Evolutionary conservation across 192 early-diverging fungal species (phyloP).

Genomic region (Piromyces finnis): DNA sequence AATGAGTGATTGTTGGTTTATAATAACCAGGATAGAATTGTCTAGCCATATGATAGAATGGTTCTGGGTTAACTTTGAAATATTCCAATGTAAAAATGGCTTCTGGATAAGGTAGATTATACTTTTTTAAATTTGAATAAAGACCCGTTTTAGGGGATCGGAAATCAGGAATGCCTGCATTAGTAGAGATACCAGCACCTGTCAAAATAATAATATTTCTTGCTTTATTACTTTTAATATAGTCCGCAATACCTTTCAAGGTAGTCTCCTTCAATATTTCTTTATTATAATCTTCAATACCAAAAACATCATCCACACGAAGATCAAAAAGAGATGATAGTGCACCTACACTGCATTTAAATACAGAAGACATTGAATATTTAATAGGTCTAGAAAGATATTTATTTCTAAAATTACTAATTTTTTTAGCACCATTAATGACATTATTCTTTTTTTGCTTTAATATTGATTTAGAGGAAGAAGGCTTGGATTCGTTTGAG

Average conservation of each 20-base stretch:
- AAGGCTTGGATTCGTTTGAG: too few species aligned
- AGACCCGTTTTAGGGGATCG: slow-evolving; percentile 79
- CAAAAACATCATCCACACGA: neutral
- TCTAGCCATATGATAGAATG: slow-evolving; percentile 74
- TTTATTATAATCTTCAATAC: neutral
- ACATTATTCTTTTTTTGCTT: too few species aligned
- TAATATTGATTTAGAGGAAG: too few species aligned
- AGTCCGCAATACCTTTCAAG: neutral
- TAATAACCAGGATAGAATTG: slow-evolving; percentile 65
- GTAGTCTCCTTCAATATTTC: neutral
- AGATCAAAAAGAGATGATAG: neutral
- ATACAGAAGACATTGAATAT: neutral
- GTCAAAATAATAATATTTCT: neutral
- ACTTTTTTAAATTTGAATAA: slow-evolving; percentile 77
- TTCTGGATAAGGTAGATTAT: slow-evolving; percentile 80
- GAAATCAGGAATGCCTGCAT: slow-evolving; percentile 76
- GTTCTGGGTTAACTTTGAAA: slow-evolving; percentile 39
- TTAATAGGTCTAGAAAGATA: neutral
- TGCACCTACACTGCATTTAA: neutral
- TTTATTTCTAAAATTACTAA: neutral
- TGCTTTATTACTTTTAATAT: neutral
- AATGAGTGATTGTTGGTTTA: slow-evolving; percentile 68
- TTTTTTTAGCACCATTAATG: neutral
- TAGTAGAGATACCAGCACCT: slow-evolving; percentile 22
- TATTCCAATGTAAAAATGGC: slow-evolving; percentile 51